These are phyloP conservation scores for Fraxinus anomala DNA, from an alignment of 257 asterid genomes.

Conservation along the genomic window DNA sequence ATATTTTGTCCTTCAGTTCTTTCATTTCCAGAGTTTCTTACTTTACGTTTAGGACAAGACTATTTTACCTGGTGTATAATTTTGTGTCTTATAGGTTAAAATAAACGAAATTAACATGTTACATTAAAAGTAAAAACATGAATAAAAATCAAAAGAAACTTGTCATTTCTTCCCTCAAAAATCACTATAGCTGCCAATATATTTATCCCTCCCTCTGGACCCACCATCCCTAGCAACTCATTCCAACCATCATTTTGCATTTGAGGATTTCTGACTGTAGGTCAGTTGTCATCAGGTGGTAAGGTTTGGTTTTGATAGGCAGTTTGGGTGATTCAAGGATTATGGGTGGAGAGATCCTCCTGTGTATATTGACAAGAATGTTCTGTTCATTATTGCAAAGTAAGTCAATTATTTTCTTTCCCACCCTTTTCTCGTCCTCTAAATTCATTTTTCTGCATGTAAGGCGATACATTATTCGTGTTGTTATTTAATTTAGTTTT, in stretches of 20 bases:
- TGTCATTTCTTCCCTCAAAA: neutral
- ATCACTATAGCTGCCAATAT: neutral
- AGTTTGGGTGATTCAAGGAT: neutral
- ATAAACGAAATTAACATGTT: neutral
- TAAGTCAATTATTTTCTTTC: neutral
- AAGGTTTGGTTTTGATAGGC: conserved; percentile 8
- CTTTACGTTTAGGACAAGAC: neutral
- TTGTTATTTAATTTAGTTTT: neutral
- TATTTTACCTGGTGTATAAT: neutral
- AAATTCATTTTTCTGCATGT: neutral
- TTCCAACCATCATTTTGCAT: neutral
- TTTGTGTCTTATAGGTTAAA: neutral
- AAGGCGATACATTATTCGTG: neutral
- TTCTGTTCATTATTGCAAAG: neutral
- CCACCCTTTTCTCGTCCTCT: neutral
- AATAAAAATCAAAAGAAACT: too few relatives aligned
- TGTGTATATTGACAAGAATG: neutral
- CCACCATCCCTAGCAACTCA: neutral
- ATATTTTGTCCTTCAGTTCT: neutral
- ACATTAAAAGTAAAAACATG: neutral
- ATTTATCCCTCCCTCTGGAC: neutral
- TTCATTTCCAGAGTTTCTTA: neutral
- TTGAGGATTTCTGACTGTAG: neutral
- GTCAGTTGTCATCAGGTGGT: neutral
- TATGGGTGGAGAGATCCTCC: neutral